Evolutionary conservation across 345 rosid species (phyloP).

Genomic region (Eucalyptus sp.): DNA sequence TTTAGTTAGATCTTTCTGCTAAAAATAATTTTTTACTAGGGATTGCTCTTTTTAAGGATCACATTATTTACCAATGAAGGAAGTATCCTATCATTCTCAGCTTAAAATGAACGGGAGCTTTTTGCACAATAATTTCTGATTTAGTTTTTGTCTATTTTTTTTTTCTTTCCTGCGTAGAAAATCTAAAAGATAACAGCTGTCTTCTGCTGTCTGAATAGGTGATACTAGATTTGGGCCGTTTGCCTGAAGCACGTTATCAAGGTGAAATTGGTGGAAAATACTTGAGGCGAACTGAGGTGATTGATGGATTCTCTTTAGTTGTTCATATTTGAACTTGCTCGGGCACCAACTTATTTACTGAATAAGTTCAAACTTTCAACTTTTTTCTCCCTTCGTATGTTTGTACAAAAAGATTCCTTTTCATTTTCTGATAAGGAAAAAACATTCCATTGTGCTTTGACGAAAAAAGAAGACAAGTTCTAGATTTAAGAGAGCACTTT

Average conservation of each 20-base stretch:
- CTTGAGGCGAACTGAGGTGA: slow-evolving; percentile 46
- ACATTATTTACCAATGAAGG: not conserved
- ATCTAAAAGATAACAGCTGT: not conserved
- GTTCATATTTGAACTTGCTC: not conserved
- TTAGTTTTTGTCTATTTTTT: not conserved
- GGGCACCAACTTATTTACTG: not conserved
- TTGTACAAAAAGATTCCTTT: not conserved
- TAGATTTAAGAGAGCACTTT: not conserved
- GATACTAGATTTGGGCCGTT: slow-evolving; percentile 43
- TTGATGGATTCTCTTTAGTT: not conserved
- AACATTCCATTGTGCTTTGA: not conserved
- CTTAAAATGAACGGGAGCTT: not conserved
- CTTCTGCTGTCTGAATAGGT: slow-evolving; percentile 12
- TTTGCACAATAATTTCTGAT: not conserved
- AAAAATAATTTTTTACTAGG: not conserved
- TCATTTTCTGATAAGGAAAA: not conserved
- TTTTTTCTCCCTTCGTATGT: not conserved
- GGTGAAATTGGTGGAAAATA: slow-evolving; percentile 42
- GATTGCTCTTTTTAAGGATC: not conserved
- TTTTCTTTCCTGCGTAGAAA: not conserved
- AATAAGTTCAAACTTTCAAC: not conserved
- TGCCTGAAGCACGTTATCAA: slow-evolving; percentile 55
- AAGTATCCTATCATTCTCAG: not conserved
- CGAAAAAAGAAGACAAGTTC: not conserved
- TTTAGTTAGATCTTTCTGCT: not conserved